Base-by-base conservation (phyloP, 2,329 filamentous ascomycete species). In the Fusarium caatingaense region DNA sequence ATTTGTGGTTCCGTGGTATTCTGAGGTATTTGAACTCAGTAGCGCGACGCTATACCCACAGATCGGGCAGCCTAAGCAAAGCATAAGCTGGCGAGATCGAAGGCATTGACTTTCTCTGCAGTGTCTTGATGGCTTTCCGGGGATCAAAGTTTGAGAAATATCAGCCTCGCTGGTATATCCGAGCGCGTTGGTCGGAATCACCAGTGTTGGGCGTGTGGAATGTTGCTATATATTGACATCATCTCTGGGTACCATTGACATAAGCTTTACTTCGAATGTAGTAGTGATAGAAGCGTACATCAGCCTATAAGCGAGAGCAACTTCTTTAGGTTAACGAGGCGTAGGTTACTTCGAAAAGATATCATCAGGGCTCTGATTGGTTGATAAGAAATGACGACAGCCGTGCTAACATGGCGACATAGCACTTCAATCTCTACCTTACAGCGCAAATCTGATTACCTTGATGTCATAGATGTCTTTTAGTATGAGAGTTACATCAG, bases 351-450 rank as follows among this genome's bases (percentile, higher is more conserved):
- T n/a, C 10, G 5, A n/a, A 37, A 37, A 3, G 9, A 6, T 6
- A 6, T 37, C 9, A n/a, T 6, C 34, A 37, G 3, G 9, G 34
- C 11, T 34, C 48, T 3, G 21, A 69, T 69, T 69, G 67, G 66
- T 40, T 6, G 10, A 2, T 6, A 0, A 0, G n/a, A 30, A 10
- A 69, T 57, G 66, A 70, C 67, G 62, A 70, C 66, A 69, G 12
- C 27, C 3, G 25, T 62, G 13, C 49, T 63, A 54, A 34, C 30
- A 69, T 70, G 67, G 49, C 67, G 62, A 64, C 66, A 67, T 68
- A 7, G 23, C 21, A 40, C 20, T 40, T 5, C 27, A 23, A 18
- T 8, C 18, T 37, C 34, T 37, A n/a, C 34, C 18, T n/a, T 5
- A n/a, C 34, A 37, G 11, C n/a, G 23, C 21, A 20, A 25, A 34